A percentile compares a stretch with the other conserved stretches of the same genome.
Conservation (phyloP, 2,329 filamentous ascomycete genomes). For the Colletotrichum higginsianum region DNA sequence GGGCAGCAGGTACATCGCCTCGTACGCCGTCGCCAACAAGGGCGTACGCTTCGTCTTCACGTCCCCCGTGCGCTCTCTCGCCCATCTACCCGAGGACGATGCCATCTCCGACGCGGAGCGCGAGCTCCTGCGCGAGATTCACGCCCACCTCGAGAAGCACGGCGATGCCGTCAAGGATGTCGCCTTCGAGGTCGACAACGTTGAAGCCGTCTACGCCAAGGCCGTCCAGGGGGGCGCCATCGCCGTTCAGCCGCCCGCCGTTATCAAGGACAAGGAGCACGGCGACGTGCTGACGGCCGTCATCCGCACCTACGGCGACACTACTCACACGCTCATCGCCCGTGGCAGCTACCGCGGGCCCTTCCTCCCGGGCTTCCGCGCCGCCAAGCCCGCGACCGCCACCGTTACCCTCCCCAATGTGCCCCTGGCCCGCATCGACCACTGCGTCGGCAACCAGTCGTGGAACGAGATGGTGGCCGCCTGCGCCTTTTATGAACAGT, state of each 20-base stretch:
- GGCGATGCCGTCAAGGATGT: constrained; percentile 97
- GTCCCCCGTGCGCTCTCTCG: constrained; percentile 79
- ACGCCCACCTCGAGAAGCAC: constrained; percentile 86
- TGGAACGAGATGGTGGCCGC: constrained; percentile 87
- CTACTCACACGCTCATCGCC: constrained; percentile 91
- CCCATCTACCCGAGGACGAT: constrained; percentile 70
- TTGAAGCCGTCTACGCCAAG: constrained; percentile 82
- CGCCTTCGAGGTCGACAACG: constrained; percentile 93
- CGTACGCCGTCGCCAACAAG: constrained; percentile 86
- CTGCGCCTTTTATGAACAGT: constrained; percentile 84
- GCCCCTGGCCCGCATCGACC: constrained; percentile 84
- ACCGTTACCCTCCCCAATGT: constrained; percentile 72
- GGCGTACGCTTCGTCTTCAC: constrained; percentile 87
- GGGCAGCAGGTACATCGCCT: constrained; percentile 83
- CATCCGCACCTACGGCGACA: constrained; percentile 94
- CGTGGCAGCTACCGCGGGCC: constrained; percentile 77
- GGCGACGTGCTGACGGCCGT: constrained; percentile 82
- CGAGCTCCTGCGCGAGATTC: constrained; percentile 79
- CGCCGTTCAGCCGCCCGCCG: constrained; percentile 73
- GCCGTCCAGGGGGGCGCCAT: constrained; percentile 77
- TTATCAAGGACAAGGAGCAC: constrained; percentile 68
- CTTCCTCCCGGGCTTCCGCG: constrained; percentile 88
- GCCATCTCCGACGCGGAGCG: constrained; percentile 75
- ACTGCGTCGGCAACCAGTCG: constrained; percentile 97
- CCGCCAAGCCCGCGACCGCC: constrained; percentile 59